Evolutionary conservation across 2,329 filamentous ascomycete genomes (phyloP).

Genomic region (Trichoderma brevicompactum): DNA sequence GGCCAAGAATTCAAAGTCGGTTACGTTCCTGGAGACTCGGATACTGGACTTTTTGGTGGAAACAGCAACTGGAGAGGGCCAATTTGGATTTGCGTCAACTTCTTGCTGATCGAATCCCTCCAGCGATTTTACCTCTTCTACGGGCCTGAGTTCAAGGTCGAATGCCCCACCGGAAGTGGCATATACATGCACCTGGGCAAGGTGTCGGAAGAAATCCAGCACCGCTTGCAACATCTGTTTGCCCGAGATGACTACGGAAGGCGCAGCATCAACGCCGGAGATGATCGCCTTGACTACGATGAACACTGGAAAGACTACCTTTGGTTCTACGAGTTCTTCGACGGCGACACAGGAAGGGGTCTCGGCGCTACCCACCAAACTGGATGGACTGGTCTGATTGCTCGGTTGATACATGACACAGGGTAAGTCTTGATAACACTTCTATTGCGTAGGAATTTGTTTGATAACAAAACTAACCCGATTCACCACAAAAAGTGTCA

Average conservation of each 20-base stretch:
- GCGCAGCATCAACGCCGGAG: slow-evolving; percentile 84
- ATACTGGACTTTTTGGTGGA: slow-evolving; percentile 91
- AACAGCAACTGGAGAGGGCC: slow-evolving; percentile 98
- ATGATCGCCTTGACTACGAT: slow-evolving; percentile 86
- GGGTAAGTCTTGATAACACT: slow-evolving; percentile 64
- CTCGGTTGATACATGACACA: slow-evolving; percentile 96
- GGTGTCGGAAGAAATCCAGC: slow-evolving; percentile 92
- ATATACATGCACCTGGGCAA: slow-evolving; percentile 96
- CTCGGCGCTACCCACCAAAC: slow-evolving; percentile 93
- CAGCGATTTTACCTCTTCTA: slow-evolving; percentile 97
- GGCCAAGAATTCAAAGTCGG: slow-evolving; percentile 85
- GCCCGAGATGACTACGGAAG: slow-evolving; percentile 81
- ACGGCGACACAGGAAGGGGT: slow-evolving; percentile 86
- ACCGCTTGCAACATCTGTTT: slow-evolving; percentile 91
- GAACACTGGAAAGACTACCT: slow-evolving; percentile 82
- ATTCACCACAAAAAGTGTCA: slow-evolving; percentile 65
- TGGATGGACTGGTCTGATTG: slow-evolving; percentile 94
- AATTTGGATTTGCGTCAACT: slow-evolving; percentile 96
- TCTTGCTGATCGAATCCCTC: slow-evolving; percentile 90
- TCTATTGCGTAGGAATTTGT: background rate
- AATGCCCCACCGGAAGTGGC: slow-evolving; percentile 91
- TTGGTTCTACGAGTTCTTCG: slow-evolving; percentile 98
- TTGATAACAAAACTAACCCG: background rate
- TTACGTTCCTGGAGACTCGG: slow-evolving; percentile 94
- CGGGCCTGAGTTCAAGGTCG: slow-evolving; percentile 82